phyloP scores from a whole-genome alignment of 768 basidiomycete species.

The Amylocystis lapponica region DNA sequence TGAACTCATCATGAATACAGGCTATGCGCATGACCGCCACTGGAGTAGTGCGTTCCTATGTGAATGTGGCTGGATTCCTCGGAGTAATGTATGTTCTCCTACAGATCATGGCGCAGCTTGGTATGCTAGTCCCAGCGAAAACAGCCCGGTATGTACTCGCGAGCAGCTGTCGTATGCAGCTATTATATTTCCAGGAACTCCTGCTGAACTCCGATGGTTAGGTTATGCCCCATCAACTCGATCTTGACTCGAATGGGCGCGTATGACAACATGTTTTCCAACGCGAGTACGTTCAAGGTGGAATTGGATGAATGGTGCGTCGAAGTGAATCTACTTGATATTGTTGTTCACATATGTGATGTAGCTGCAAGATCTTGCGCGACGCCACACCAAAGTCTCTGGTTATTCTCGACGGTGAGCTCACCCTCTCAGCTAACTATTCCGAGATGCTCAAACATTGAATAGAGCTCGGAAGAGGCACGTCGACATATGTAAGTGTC shows the following conservation, averaged over 20 bases:
- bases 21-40: constrained; percentile 95
- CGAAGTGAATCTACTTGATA: too few relatives aligned
- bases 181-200: constrained; percentile 1
- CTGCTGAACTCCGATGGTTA: constrained; percentile 21
- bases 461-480: constrained; percentile 91
- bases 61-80: neutral
- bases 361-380: constrained; percentile 85
- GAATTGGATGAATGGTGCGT: constrained; percentile 92
- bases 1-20: constrained; percentile 29
- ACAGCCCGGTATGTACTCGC: constrained; percentile 56
- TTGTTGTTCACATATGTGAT: neutral
- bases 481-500: constrained; percentile 77
- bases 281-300: constrained; percentile 96
- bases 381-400: constrained; percentile 92
- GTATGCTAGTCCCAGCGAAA: constrained; percentile 89
- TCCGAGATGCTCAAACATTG: neutral
- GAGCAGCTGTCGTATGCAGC: neutral
- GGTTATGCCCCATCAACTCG: constrained; percentile 82
- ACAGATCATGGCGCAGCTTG: constrained; percentile 92
- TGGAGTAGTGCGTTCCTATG: constrained; percentile 57
- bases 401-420: constrained; percentile 88
- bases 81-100: neutral
- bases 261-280: constrained; percentile 95
- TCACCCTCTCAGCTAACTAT: neutral
- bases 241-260: constrained; percentile 98